These are phyloP conservation scores for Chaetomium cochliodes DNA, from an alignment of 495 filamentous ascomycete species.

Conservation along the genomic window DNA sequence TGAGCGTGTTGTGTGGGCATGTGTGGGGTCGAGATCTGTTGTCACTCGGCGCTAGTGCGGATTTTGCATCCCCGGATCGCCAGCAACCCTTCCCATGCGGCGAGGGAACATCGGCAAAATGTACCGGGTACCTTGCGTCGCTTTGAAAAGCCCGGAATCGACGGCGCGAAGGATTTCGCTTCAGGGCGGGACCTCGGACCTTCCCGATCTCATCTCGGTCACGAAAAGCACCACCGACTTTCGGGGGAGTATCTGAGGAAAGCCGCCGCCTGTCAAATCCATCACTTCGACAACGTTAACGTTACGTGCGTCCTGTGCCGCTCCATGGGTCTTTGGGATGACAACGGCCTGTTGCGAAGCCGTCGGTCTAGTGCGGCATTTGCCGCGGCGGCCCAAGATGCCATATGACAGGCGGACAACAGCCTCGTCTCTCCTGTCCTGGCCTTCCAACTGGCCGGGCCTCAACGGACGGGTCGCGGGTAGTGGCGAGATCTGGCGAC, in stretches of 20 bases:
- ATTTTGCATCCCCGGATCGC: conserved; percentile 13
- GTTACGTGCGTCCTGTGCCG: conserved; percentile 3
- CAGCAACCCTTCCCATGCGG: neutral
- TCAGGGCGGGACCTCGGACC: neutral
- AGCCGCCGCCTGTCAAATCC: neutral
- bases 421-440: too few species aligned
- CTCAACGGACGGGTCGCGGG: too few species aligned
- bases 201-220: neutral
- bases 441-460: too few species aligned
- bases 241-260: neutral
- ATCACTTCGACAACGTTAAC: neutral
- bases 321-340: neutral
- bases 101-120: neutral
- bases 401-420: too few species aligned
- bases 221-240: neutral
- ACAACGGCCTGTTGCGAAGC: neutral
- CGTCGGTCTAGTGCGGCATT: too few species aligned
- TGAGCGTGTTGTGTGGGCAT: conserved; percentile 6
- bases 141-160: neutral
- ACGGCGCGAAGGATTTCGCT: neutral
- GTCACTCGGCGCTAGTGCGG: conserved; percentile 12
- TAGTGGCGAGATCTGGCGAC: neutral
- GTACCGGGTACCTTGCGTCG: conserved; percentile 6
- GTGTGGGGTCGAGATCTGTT: conserved; percentile 11
- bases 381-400: too few species aligned